Evolutionary conservation across 495 filamentous ascomycete species (phyloP).

Genomic region (Lophiotrema nucula): DNA sequence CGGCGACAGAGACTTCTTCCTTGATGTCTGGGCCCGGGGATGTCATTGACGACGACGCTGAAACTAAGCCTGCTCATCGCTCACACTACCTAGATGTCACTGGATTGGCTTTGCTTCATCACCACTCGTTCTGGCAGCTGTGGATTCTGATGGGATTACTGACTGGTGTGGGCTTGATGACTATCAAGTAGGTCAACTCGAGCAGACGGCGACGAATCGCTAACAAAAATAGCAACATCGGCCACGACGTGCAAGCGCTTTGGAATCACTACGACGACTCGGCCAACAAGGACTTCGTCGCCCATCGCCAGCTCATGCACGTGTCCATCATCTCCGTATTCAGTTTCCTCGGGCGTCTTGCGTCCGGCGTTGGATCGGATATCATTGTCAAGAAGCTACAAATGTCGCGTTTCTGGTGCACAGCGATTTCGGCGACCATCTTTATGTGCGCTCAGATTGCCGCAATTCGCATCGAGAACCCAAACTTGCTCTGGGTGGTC

Average conservation of each 20-base stretch:
- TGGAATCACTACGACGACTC: conserved; percentile 82
- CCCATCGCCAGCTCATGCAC: conserved; percentile 81
- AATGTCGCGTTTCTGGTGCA: conserved; percentile 84
- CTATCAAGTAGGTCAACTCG: conserved; percentile 78
- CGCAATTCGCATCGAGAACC: conserved; percentile 76
- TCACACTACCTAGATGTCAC: conserved; percentile 84
- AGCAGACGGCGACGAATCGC: background rate
- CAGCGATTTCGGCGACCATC: conserved; percentile 70
- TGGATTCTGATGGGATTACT: conserved; percentile 83
- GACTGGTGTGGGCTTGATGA: conserved; percentile 94
- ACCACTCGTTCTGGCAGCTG: conserved; percentile 84
- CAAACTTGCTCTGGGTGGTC: conserved; percentile 71
- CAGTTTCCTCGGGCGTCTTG: conserved; percentile 77
- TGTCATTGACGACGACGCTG: conserved; percentile 46
- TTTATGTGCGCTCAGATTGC: conserved; percentile 80
- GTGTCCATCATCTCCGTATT: conserved; percentile 87
- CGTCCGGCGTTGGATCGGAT: conserved; percentile 85
- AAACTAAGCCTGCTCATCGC: conserved; percentile 50
- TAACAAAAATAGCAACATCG: conserved; percentile 72
- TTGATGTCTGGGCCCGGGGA: conserved; percentile 64
- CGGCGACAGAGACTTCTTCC: conserved; percentile 81
- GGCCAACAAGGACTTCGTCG: conserved; percentile 70
- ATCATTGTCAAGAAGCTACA: conserved; percentile 75
- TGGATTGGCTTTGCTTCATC: conserved; percentile 72
- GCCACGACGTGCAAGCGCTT: conserved; percentile 77